Evolutionary conservation across 441 rosid genomes (phyloP).

Genomic region (Mallotus repandus): DNA sequence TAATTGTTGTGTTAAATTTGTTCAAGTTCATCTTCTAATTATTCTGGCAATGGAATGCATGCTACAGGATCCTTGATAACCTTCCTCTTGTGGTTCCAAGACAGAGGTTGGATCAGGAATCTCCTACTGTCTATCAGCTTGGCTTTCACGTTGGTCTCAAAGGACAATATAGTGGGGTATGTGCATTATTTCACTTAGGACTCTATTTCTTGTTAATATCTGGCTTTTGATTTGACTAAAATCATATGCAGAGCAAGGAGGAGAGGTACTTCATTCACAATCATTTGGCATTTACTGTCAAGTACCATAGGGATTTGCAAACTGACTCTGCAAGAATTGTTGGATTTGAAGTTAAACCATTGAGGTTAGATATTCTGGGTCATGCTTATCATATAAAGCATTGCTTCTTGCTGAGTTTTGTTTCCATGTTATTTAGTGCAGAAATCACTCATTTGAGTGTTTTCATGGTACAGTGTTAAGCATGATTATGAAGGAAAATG

Average conservation of each 20-base stretch:
- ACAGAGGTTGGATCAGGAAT: slow-evolving; percentile 58
- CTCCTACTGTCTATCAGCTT: slow-evolving; percentile 64
- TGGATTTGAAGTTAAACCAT: slow-evolving; percentile 92
- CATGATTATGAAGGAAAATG: slow-evolving; percentile 81
- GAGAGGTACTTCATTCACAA: slow-evolving; percentile 84
- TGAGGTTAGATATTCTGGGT: slow-evolving; percentile 48
- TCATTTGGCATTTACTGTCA: slow-evolving; percentile 75
- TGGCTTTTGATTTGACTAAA: slow-evolving; percentile 14
- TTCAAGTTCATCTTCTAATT: slow-evolving; percentile 11
- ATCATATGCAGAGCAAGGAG: slow-evolving; percentile 65
- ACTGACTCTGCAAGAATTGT: slow-evolving; percentile 74
- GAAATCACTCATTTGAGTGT: slow-evolving; percentile 16
- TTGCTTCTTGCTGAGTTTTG: background rate
- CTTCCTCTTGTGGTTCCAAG: slow-evolving; percentile 88
- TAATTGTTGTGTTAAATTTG: background rate
- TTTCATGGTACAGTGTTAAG: slow-evolving; percentile 52
- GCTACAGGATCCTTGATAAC: slow-evolving; percentile 89
- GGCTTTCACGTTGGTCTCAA: slow-evolving; percentile 82
- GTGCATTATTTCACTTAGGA: slow-evolving; percentile 18
- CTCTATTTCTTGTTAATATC: slow-evolving; percentile 3
- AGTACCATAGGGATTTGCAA: slow-evolving; percentile 62
- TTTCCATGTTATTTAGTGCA: background rate
- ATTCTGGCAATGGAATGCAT: slow-evolving; percentile 9
- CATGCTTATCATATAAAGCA: background rate
- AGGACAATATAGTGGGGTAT: slow-evolving; percentile 76